Base-by-base conservation (phyloP, 179 eudicot species). In the Amaranthus tricolor region DNA sequence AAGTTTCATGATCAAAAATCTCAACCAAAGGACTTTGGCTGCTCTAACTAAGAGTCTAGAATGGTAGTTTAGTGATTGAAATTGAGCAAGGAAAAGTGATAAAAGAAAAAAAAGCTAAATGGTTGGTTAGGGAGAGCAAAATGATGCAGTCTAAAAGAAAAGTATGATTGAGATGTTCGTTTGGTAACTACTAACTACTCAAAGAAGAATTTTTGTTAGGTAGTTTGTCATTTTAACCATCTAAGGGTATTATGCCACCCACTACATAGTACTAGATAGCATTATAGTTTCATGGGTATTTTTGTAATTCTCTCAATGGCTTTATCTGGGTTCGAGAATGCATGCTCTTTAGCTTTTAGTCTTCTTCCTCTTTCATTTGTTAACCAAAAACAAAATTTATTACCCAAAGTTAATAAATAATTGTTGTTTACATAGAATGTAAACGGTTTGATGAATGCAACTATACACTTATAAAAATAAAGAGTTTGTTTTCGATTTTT, bases 101-200 rank as follows among this genome's bases (percentile, higher is more conserved):
- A 81, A 40, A 50, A 12, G 53, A 53, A 40, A 19, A 51, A 60
- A 15, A 66, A 76, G 13, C 52, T 8, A 69, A 50, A 59, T 77
- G 79, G 80, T 62, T 50, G 70, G 70, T 56, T 62, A 53, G 15
- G 20, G 43, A 70, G 59, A 64, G 68, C 71, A 68, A 79, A 45
- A 69, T 69, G 65, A 66, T 76, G 66, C 2, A 68, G 61, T 66
- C 74, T 71, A 80, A 50, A 66, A 77, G 76, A 80, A 80, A 24
- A 77, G 76, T 31, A 80, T 80, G 74, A 80, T 80, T 76, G 74
- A 77, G 48, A 72, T 66, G 66, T 67, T 72, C 70, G 58, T 76
- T 80, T 53, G 74, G 62, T 76, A 76, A 80, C 76, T 76, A 75
- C 55, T 56, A 31, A 68, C 70, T 45, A 62, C 44, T 17, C 65